A percentile compares a stretch with the other conserved stretches of the same genome.
Conservation (phyloP, 305 asterid species). For the Fraxinus nigra region DNA sequence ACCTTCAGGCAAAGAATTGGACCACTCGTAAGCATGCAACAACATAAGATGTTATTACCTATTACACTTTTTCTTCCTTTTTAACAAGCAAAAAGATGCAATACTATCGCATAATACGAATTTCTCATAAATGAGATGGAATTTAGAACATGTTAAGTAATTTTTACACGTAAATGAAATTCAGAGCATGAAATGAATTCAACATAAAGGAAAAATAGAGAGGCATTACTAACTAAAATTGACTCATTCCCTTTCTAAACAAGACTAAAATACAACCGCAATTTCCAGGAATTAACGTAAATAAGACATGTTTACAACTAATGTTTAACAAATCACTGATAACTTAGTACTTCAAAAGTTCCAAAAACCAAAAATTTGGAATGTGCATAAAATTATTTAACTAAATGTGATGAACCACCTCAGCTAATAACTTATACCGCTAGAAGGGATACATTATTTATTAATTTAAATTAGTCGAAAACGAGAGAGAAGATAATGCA, state of each 20-base stretch:
- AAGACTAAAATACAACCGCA: background rate
- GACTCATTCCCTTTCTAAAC: background rate
- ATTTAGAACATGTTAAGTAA: background rate
- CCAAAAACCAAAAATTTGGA: background rate
- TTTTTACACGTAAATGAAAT: background rate
- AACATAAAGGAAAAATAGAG: background rate
- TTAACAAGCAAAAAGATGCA: no score
- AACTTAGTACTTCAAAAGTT: background rate
- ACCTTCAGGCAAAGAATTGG: background rate
- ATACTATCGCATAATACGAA: background rate
- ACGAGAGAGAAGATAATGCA: background rate
- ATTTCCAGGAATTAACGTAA: background rate
- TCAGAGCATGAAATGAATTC: background rate
- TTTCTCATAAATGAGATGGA: background rate
- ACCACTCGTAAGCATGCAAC: background rate
- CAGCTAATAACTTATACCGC: background rate
- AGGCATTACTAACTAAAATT: background rate
- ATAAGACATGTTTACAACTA: background rate
- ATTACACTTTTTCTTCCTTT: background rate
- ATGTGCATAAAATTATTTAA: background rate
- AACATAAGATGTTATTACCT: background rate
- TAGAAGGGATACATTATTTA: background rate
- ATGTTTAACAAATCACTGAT: background rate
- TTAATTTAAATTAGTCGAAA: background rate
- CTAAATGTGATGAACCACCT: background rate